Base-by-base conservation (phyloP, 2,329 filamentous ascomycete species). In the Beauveria pseudobassiana region DNA sequence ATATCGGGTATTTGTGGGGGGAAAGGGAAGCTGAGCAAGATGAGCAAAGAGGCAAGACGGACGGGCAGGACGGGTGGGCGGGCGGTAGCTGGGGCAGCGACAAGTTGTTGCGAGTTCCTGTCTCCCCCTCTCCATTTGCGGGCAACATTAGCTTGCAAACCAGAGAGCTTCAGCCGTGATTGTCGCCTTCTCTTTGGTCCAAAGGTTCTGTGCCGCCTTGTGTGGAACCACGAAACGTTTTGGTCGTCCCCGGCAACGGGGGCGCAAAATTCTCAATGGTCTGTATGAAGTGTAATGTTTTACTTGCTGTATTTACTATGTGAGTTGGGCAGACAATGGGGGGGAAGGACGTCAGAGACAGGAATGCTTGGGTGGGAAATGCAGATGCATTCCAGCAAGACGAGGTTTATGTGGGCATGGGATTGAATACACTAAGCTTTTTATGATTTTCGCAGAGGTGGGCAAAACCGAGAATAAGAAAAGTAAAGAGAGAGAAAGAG, bases 1-100 rank as follows among this genome's bases (percentile, higher is more conserved):
- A 60, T 52, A 46, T 53, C 57, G 57, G 57, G 48, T 60, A 60
- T 60, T 52, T 60, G 57, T 60, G 57, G 57, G 57, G 57, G 57
- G 28, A 10, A 9, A 30, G 53, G n/a, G 40, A 50, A 53, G 45
- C 26, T 22, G 28, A 51, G 24, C 22, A 52, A 38, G 48, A 52
- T 30, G 49, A 53, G 38, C 10, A 28, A 42, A 49, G 49, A 34
- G n/a, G 30, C 28, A 20, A 50, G 55, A 48, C 28, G 34, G 46
- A 40, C 45, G 50, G 55, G 55, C 55, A 50, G 24, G 46, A 38
- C 38, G 49, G 49, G 45, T 51, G 45, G 22, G 46, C 45, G 34
- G 30, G 46, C 38, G 48, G 57, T 60, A 52, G 57, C 57, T 60
- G 57, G 57, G 57, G 57, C 57, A 60, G 57, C 57, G 49, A 53